A percentile compares a stretch with the other conserved stretches of the same genome.
These are phyloP conservation scores for Fusarium tanahbumbuense DNA, from an alignment of 2,329 filamentous ascomycete species.

Conservation along the genomic window DNA sequence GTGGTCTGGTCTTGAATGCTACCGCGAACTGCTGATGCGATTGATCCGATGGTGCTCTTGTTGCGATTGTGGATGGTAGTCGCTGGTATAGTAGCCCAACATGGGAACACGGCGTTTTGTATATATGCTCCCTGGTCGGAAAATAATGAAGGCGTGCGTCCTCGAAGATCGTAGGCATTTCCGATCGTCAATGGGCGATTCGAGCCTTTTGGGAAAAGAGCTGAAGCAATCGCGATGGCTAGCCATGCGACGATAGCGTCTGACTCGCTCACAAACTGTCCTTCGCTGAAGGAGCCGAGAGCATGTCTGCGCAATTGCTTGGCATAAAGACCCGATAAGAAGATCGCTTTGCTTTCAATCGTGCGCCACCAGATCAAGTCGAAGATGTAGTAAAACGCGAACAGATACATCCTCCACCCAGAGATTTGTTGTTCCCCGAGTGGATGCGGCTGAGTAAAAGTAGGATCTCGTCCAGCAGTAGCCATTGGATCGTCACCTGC, in stretches of 20 bases:
- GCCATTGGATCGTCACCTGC: conserved; percentile 13
- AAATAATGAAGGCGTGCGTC: conserved; percentile 11
- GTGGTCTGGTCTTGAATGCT: conserved; percentile 9
- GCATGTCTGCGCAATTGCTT: not conserved
- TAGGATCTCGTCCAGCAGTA: conserved; percentile 1
- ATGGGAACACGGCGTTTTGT: conserved; percentile 9
- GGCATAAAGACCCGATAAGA: not conserved
- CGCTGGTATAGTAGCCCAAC: conserved; percentile 1
- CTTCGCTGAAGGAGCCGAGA: not conserved
- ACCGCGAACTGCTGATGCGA: conserved; percentile 4
- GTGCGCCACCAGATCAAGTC: conserved; percentile 1
- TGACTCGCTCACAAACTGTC: conserved; percentile 5
- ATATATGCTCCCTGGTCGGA: conserved; percentile 3
- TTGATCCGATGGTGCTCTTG: not conserved
- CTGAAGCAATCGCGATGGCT: not conserved
- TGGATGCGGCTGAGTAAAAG: not conserved
- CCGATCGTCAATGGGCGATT: not conserved
- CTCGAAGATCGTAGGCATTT: conserved; percentile 12
- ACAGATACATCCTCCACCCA: not conserved
- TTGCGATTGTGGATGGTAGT: not conserved
- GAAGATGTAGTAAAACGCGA: conserved; percentile 4
- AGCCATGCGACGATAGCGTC: conserved; percentile 17
- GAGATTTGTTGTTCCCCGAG: not conserved
- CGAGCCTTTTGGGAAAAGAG: conserved; percentile 1
- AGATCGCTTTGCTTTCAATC: conserved; percentile 7